These are phyloP conservation scores for Agrocybe chaxingu DNA, from an alignment of 768 basidiomycete species.

Conservation along the genomic window DNA sequence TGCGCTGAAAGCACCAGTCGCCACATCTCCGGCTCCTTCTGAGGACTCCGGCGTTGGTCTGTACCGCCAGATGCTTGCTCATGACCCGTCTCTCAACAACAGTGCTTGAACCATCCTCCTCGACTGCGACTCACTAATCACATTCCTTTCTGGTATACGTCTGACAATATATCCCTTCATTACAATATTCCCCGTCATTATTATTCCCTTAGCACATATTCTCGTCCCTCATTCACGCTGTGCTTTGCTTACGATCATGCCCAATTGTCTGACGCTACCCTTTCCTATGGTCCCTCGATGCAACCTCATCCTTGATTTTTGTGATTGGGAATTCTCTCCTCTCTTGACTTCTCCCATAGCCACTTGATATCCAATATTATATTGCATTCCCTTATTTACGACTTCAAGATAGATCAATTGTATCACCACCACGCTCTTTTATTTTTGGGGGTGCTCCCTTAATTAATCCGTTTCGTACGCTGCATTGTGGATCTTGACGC, in stretches of 20 bases:
- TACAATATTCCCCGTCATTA: conserved; percentile 20
- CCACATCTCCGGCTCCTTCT: conserved; percentile 66
- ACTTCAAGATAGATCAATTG: conserved; percentile 23
- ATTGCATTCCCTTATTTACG: conserved; percentile 23
- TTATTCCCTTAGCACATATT: conserved; percentile 16
- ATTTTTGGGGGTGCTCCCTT: conserved; percentile 18
- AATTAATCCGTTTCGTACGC: conserved; percentile 60
- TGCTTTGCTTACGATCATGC: conserved; percentile 20
- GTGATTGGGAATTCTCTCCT: conserved; percentile 9
- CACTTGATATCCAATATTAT: conserved; percentile 15
- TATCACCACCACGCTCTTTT: conserved; percentile 27
- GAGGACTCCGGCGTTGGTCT: conserved; percentile 84
- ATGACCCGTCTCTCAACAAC: conserved; percentile 64
- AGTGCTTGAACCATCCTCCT: conserved; percentile 29
- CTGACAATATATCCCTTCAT: conserved; percentile 23
- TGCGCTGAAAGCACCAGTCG: conserved; percentile 39
- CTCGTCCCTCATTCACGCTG: conserved; percentile 15
- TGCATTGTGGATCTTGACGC: conserved; percentile 92
- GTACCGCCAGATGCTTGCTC: conserved; percentile 77
- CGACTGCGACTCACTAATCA: conserved; percentile 9
- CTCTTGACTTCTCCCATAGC: conserved; percentile 3
- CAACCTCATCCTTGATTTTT: neutral
- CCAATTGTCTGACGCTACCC: conserved; percentile 17
- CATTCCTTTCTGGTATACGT: conserved; percentile 11
- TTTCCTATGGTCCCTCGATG: conserved; percentile 10